phyloP scores from a whole-genome alignment of 164 flowering plant species.

The Euptelea pleiosperma region DNA sequence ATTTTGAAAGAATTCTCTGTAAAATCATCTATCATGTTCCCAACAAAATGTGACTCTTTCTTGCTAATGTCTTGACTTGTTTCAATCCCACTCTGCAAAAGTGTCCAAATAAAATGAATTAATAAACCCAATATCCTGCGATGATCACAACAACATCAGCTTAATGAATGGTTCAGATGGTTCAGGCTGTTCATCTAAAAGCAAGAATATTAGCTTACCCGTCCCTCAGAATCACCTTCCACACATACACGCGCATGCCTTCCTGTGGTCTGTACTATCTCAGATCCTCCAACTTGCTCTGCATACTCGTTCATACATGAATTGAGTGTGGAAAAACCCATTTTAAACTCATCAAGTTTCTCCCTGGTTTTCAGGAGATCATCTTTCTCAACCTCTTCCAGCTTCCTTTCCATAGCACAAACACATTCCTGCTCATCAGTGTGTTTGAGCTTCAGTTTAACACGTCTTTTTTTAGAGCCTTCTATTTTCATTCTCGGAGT shows the following conservation, averaged over 20 bases:
- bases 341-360: slow-evolving; percentile 54
- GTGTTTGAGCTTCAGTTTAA: slow-evolving; percentile 30
- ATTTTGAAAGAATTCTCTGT: slow-evolving; percentile 12
- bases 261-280: slow-evolving; percentile 12
- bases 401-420: slow-evolving; percentile 37
- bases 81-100: slow-evolving; percentile 34
- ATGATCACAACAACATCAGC: slow-evolving; percentile 12
- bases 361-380: slow-evolving; percentile 41
- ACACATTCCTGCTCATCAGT: slow-evolving; percentile 37
- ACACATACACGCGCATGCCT: slow-evolving; percentile 10
- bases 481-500: slow-evolving; percentile 33
- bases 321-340: slow-evolving; percentile 49
- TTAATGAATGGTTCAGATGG: neutral
- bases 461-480: slow-evolving; percentile 32
- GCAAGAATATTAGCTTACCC: slow-evolving; percentile 44
- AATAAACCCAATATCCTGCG: slow-evolving; percentile 7
- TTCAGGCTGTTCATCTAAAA: slow-evolving; percentile 9
- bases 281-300: slow-evolving; percentile 26
- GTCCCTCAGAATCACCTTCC: slow-evolving; percentile 20
- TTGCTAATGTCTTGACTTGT: slow-evolving; percentile 11
- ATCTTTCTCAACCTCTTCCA: slow-evolving; percentile 40
- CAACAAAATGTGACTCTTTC: slow-evolving; percentile 6
- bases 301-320: slow-evolving; percentile 39
- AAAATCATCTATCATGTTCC: slow-evolving; percentile 11
- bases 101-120: slow-evolving; percentile 11